Conservation (phyloP, 202 grass and related monocot genomes). For the Panicum hallii region DNA sequence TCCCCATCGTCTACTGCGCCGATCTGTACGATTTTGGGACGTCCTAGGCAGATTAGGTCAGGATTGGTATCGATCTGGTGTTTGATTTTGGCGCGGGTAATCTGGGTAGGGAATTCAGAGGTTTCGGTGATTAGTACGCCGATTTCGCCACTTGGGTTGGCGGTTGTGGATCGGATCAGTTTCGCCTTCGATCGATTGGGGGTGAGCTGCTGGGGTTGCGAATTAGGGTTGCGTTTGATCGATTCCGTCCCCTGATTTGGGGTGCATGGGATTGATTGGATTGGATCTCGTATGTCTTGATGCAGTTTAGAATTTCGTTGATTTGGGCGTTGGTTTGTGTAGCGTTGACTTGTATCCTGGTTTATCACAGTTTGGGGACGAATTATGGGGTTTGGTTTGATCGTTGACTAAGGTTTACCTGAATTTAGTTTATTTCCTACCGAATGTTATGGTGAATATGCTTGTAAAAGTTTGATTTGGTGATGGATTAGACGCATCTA, state of each 20-base stretch:
- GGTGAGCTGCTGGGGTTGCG: neutral
- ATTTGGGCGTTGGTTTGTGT: neutral
- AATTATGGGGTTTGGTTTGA: neutral
- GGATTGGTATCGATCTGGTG: neutral
- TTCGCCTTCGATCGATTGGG: neutral
- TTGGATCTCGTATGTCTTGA: neutral
- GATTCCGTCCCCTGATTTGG: neutral
- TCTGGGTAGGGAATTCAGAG: neutral
- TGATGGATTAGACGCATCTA: neutral
- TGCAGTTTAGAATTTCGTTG: neutral
- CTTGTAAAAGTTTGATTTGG: neutral
- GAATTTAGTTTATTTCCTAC: neutral
- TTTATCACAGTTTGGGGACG: neutral
- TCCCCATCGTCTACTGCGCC: neutral
- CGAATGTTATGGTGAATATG: neutral
- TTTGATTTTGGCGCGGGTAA: neutral
- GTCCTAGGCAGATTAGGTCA: neutral
- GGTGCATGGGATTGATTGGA: neutral
- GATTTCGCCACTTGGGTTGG: neutral
- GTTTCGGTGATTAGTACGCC: neutral
- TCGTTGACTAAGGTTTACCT: neutral
- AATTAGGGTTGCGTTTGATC: conserved; percentile 2
- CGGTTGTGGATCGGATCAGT: neutral
- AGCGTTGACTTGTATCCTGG: conserved; percentile 4
- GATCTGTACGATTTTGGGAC: neutral